Base-by-base conservation (phyloP, 495 filamentous ascomycete genomes). In the Penicillium psychrofluorescens region DNA sequence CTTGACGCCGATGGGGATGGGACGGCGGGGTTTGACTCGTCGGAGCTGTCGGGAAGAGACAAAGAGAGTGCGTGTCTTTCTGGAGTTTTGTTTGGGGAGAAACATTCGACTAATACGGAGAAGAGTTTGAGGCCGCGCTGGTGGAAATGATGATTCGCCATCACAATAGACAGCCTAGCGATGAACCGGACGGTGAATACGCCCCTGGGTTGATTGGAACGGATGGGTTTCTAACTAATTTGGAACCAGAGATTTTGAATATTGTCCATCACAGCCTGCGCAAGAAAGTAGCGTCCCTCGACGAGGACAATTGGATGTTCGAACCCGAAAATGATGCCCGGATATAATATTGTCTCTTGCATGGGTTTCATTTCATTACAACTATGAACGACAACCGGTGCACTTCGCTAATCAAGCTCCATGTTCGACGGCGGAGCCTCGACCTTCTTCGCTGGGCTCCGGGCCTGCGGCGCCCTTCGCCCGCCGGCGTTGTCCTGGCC, bases 291-390 rank as follows among this genome's bases (percentile, higher is more conserved):
- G 80, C 80, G 4, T 77, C 83, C 4, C 57, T 95, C 44, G 74
- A 85, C 15, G 85, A 92, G 35, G 90, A 95, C 48, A 86, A 84
- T 50, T 95, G 90, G 90, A 90, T 95, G 77, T 94, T 80, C 60
- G 88, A 94, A 62, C 74, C 76, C 2, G 88, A 91, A 51, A 71
- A 78, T 29, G 64, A 72, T 14, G 36, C 42, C 30, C 52, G 37
- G 9, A 46, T 56, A 36, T 64, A 46, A 56, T 29, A 27, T 59
- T 41, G 22, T 11, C 31, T 12, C 28, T 41, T 39, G 35, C 41
- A 51, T 49, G 40, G 22, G 42, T 52, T 48, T 47, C 34, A 43
- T 34, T 44, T 59, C 49, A 55, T 59, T 55, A 57, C 46, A 51
- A 22, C 38, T 43, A 32, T 46, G 38, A 38, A 38, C 45, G 38